These are phyloP conservation scores for Neurospora tetrasperma DNA, from an alignment of 495 filamentous ascomycete species.

Conservation along the genomic window DNA sequence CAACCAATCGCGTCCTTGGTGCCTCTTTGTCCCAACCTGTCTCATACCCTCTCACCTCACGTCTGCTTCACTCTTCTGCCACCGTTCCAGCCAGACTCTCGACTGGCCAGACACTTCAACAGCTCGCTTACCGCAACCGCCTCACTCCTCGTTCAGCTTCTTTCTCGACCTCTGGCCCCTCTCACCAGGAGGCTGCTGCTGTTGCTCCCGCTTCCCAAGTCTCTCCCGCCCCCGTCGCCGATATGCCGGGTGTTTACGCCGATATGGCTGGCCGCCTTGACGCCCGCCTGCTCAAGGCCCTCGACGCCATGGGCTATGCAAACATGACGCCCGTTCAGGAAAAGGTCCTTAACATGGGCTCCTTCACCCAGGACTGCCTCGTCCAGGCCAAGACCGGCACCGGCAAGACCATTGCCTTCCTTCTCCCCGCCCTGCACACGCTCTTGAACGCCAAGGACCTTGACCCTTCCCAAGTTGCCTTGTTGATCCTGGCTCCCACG, in stretches of 20 bases:
- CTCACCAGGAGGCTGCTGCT: constrained; percentile 1
- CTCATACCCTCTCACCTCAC: neutral
- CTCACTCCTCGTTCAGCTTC: constrained; percentile 3
- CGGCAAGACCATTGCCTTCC: constrained; percentile 92
- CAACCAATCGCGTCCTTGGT: neutral
- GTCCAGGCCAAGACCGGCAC: constrained; percentile 84
- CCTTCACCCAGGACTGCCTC: constrained; percentile 59
- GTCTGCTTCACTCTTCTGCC: neutral
- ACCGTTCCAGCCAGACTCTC: neutral
- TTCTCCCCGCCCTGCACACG: constrained; percentile 56
- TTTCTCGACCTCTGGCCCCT: constrained; percentile 1
- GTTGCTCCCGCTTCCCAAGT: neutral
- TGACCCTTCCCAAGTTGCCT: constrained; percentile 33
- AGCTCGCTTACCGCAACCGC: constrained; percentile 3
- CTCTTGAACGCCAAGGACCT: constrained; percentile 44
- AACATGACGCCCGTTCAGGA: constrained; percentile 80
- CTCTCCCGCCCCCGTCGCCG: neutral
- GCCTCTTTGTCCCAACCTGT: neutral
- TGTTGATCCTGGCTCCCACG: constrained; percentile 82
- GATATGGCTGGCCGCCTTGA: constrained; percentile 15
- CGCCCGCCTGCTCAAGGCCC: constrained; percentile 54
- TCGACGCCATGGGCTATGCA: constrained; percentile 52
- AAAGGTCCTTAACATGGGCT: constrained; percentile 56
- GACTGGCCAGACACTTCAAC: neutral
- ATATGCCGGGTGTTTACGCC: constrained; percentile 4